A percentile compares a stretch with the other conserved stretches of the same genome.
Conservation (phyloP, 2,329 filamentous ascomycete species). For the Fonsecaea erecta region DNA sequence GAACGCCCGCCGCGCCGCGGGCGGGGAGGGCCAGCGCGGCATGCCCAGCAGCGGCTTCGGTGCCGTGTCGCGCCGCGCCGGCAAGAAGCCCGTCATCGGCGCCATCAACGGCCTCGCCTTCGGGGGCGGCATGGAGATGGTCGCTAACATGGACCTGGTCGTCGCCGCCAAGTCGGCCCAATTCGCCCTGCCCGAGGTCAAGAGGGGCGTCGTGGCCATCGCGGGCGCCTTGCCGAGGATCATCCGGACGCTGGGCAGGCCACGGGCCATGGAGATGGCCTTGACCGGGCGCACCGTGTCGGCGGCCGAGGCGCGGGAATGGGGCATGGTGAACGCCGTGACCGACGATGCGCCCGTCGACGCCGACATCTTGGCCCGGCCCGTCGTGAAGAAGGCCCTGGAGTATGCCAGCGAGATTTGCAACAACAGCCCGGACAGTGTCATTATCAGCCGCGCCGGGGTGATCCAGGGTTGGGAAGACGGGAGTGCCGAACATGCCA, state of each 20-base stretch:
- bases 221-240: slow-evolving; percentile 74
- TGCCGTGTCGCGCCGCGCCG: slow-evolving; percentile 59
- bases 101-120: slow-evolving; percentile 76
- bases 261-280: slow-evolving; percentile 74
- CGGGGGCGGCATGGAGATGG: slow-evolving; percentile 78
- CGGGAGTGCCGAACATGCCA: slow-evolving; percentile 67
- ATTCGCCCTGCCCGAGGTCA: slow-evolving; percentile 74
- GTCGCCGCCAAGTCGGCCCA: slow-evolving; percentile 61
- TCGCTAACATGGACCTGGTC: slow-evolving; percentile 73
- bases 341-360: slow-evolving; percentile 30
- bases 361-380: slow-evolving; percentile 24
- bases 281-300: slow-evolving; percentile 65
- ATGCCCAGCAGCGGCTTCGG: slow-evolving; percentile 46
- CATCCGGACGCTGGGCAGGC: slow-evolving; percentile 66
- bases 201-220: slow-evolving; percentile 70
- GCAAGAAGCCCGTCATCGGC: slow-evolving; percentile 74
- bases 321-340: slow-evolving; percentile 66
- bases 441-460: slow-evolving; percentile 74
- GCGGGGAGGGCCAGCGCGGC: slow-evolving; percentile 20
- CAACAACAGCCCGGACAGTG: slow-evolving; percentile 71
- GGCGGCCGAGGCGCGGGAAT: slow-evolving; percentile 63
- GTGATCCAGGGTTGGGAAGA: slow-evolving; percentile 74
- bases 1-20: slow-evolving; percentile 24
- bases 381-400: slow-evolving; percentile 53
- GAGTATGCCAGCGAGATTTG: slow-evolving; percentile 65